These are phyloP conservation scores for Aspergillus sp. DNA, from an alignment of 2,329 filamentous ascomycete genomes.

Conservation along the genomic window DNA sequence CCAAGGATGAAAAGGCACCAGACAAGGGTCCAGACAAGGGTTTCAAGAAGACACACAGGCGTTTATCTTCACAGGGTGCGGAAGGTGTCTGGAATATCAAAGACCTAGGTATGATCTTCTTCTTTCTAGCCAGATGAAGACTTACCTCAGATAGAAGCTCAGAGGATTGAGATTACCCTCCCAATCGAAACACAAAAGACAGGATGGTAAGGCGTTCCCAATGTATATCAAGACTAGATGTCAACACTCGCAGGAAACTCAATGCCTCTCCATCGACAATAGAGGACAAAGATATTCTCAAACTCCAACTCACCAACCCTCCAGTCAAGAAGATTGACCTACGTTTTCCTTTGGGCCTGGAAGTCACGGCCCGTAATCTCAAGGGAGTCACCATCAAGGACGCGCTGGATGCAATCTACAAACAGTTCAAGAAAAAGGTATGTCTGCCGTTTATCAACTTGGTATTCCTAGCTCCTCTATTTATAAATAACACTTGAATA, in stretches of 20 bases:
- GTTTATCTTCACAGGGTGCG: conserved; percentile 63
- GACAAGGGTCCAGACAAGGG: conserved; percentile 34
- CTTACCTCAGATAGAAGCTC: conserved; percentile 16
- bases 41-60: conserved; percentile 58
- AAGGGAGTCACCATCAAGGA: conserved; percentile 98
- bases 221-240: neutral
- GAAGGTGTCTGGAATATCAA: conserved; percentile 76
- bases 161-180: conserved; percentile 27
- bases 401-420: conserved; percentile 90
- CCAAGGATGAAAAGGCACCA: conserved; percentile 55
- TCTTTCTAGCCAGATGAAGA: neutral
- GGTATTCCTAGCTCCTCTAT: too few species aligned
- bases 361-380: conserved; percentile 83
- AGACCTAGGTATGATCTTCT: conserved; percentile 67
- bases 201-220: conserved; percentile 22
- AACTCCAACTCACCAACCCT: conserved; percentile 73
- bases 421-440: conserved; percentile 95
- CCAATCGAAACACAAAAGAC: conserved; percentile 33
- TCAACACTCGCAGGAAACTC: conserved; percentile 66
- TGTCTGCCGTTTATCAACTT: conserved; percentile 1
- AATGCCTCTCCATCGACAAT: conserved; percentile 75
- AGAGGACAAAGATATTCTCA: conserved; percentile 80
- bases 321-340: conserved; percentile 92
- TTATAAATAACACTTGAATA: conserved; percentile 30
- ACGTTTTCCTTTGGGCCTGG: conserved; percentile 80